These are phyloP conservation scores for Rhipidocladum racemiflorum DNA, from an alignment of 176 grass and related monocot genomes.

Conservation along the genomic window DNA sequence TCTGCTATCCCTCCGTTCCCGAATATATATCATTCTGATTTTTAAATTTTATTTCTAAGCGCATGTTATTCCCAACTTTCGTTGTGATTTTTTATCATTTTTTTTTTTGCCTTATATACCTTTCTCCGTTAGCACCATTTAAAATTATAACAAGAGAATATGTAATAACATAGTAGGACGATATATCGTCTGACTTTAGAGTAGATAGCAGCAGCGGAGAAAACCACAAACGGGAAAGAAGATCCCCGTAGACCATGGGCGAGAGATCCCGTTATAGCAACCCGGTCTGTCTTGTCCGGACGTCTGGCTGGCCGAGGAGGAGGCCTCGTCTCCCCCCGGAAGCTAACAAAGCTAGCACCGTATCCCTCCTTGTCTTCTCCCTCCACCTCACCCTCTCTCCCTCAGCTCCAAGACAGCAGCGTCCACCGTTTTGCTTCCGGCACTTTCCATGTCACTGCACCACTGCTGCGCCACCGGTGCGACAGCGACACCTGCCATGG, in stretches of 20 bases:
- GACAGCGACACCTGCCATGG: conserved; percentile 35
- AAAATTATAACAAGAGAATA: no score
- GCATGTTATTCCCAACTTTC: no score
- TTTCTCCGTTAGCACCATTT: no score
- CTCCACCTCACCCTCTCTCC: background rate
- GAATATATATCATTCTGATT: no score
- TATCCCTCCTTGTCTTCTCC: background rate
- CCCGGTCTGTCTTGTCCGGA: background rate
- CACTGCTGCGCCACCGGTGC: background rate
- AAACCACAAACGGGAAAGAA: background rate
- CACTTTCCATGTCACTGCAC: conserved; percentile 25
- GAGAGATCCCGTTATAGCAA: conserved; percentile 21
- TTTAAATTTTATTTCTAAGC: no score
- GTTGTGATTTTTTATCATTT: no score
- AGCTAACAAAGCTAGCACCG: conserved; percentile 15
- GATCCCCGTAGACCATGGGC: background rate
- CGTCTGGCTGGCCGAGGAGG: background rate
- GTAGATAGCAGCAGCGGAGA: background rate
- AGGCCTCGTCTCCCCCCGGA: no score
- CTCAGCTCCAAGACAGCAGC: background rate
- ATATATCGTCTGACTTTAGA: no score
- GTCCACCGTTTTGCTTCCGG: background rate
- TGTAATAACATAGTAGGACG: no score
- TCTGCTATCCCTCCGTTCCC: no score
- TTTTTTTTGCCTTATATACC: no score